A percentile compares a stretch with the other conserved stretches of the same genome.
phyloP scores from a whole-genome alignment of 2,329 filamentous ascomycete species.

The Pestalotiopsis sp. region DNA sequence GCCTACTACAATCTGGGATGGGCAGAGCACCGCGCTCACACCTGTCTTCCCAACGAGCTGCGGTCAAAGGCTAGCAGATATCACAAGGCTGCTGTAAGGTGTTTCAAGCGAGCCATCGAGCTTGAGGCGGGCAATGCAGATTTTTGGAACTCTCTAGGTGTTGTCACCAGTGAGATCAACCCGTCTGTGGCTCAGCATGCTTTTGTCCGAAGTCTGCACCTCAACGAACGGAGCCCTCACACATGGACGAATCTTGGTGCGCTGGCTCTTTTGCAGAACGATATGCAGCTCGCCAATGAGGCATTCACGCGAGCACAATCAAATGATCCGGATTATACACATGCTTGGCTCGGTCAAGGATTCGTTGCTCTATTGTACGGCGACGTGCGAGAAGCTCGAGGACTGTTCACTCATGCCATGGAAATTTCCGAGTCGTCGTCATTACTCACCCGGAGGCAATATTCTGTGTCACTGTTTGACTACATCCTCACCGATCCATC shows the following conservation, averaged over 20 bases:
- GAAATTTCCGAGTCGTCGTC: slow-evolving; percentile 84
- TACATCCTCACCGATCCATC: slow-evolving; percentile 65
- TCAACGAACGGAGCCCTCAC: slow-evolving; percentile 85
- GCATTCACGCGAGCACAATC: slow-evolving; percentile 91
- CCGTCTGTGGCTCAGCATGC: slow-evolving; percentile 90
- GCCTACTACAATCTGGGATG: slow-evolving; percentile 97
- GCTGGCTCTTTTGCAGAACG: slow-evolving; percentile 82
- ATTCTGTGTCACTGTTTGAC: slow-evolving; percentile 82
- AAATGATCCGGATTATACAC: slow-evolving; percentile 88
- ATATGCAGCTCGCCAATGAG: slow-evolving; percentile 83
- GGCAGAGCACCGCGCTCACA: slow-evolving; percentile 84
- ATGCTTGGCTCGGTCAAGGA: slow-evolving; percentile 93
- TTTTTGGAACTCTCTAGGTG: slow-evolving; percentile 96
- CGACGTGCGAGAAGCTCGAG: slow-evolving; percentile 75
- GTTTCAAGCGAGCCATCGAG: slow-evolving; percentile 96
- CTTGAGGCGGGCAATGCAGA: slow-evolving; percentile 91
- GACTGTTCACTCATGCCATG: slow-evolving; percentile 91
- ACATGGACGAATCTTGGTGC: slow-evolving; percentile 91
- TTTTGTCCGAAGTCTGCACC: slow-evolving; percentile 87
- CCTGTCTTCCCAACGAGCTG: slow-evolving; percentile 57
- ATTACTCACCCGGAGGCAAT: slow-evolving; percentile 75
- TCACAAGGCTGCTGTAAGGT: slow-evolving; percentile 79
- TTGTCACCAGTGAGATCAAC: slow-evolving; percentile 85
- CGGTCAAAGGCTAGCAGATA: slow-evolving; percentile 67
- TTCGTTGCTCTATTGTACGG: slow-evolving; percentile 79